Evolutionary conservation across 2,329 filamentous ascomycete genomes (phyloP).

Genomic region (Leptographium procerum): DNA sequence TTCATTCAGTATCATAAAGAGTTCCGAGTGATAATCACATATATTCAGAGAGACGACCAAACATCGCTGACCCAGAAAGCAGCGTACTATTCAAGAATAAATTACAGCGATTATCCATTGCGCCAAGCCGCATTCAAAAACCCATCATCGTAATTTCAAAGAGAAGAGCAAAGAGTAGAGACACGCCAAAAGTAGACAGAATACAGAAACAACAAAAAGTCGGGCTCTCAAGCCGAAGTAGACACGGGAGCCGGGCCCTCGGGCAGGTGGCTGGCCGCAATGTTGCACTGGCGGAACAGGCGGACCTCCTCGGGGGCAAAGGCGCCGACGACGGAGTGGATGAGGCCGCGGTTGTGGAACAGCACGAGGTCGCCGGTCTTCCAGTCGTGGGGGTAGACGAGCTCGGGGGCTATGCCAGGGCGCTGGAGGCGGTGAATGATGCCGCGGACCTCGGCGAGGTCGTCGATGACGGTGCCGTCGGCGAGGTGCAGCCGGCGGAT

Average conservation of each 20-base stretch:
- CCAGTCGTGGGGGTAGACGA: slow-evolving; percentile 69
- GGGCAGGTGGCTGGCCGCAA: slow-evolving; percentile 46
- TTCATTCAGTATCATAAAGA: too few species aligned
- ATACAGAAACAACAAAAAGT: too few species aligned
- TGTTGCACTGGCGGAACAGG: slow-evolving; percentile 68
- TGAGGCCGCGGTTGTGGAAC: slow-evolving; percentile 65
- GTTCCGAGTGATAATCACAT: too few species aligned
- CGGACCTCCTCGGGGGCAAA: slow-evolving; percentile 64
- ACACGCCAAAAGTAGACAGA: too few species aligned
- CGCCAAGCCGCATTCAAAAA: too few species aligned
- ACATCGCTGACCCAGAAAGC: too few species aligned
- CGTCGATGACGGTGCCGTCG: slow-evolving; percentile 57
- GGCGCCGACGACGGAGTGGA: slow-evolving; percentile 66
- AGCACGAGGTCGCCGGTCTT: slow-evolving; percentile 64
- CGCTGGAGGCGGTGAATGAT: slow-evolving; percentile 60
- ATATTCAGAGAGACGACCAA: too few species aligned
- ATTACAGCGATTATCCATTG: too few species aligned
- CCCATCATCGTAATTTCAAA: too few species aligned
- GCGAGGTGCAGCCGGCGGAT: slow-evolving; percentile 56
- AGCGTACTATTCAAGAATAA: too few species aligned
- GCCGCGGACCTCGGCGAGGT: slow-evolving; percentile 53
- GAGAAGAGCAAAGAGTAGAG: too few species aligned
- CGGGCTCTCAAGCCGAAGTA: too few species aligned
- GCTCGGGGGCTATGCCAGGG: slow-evolving; percentile 56
- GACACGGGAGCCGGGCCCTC: neutral